Percentiles rank a stretch among this genome's conserved stretches.
Evolutionary conservation across 2,329 filamentous ascomycete genomes (phyloP).

Genomic region (Pezicula carpinea): DNA sequence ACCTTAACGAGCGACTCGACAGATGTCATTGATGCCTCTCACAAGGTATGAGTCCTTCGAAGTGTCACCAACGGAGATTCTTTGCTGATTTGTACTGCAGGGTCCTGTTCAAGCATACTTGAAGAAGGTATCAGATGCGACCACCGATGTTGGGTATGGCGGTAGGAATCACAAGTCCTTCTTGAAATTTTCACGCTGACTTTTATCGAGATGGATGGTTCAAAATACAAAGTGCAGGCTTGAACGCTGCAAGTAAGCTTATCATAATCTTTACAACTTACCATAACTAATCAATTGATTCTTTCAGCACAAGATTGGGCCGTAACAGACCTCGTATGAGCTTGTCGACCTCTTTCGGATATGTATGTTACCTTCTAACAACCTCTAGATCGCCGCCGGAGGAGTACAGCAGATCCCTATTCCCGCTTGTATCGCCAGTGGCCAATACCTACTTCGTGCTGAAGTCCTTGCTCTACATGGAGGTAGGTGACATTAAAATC

Average conservation of each 20-base stretch:
- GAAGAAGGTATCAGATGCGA: constrained; percentile 35
- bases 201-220: constrained; percentile 14
- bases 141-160: constrained; percentile 21
- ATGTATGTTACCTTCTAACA: background rate
- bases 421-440: constrained; percentile 45
- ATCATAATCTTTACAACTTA: constrained; percentile 25
- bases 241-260: constrained; percentile 38
- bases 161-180: background rate
- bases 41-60: constrained; percentile 35
- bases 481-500: constrained; percentile 19
- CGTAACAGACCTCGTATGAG: constrained; percentile 8
- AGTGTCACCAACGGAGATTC: too few relatives aligned
- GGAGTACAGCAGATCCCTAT: constrained; percentile 46
- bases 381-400: constrained; percentile 34
- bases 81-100: constrained; percentile 7
- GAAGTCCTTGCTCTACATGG: constrained; percentile 57
- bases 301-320: constrained; percentile 10
- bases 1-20: constrained; percentile 37
- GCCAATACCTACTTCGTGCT: constrained; percentile 54
- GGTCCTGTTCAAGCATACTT: constrained; percentile 39
- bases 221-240: constrained; percentile 51
- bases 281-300: background rate
- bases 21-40: constrained; percentile 49
- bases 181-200: background rate
- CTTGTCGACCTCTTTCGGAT: too few relatives aligned